Base-by-base conservation (phyloP, 352 stramenopile species). In the Globisporangium apiculatum region DNA sequence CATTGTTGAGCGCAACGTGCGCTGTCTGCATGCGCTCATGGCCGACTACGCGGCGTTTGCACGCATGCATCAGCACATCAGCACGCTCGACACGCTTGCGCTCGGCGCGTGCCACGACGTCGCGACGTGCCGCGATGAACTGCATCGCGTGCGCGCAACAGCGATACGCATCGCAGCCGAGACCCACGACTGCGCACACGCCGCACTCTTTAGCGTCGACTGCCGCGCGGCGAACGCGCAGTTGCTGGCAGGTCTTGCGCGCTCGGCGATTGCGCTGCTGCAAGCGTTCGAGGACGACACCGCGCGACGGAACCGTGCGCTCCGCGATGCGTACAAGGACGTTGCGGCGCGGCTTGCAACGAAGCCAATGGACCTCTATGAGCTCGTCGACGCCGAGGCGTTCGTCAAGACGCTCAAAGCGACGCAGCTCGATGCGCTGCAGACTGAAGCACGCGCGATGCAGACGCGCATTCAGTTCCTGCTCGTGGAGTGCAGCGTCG, bases 251-350 rank as follows among this genome's bases (percentile, higher is more conserved):
- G 71, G 67, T 0, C 68, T 86, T 4, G 64, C 56, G 0, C 58
- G 67, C 8, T 91, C 79, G 74, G 71, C 59, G 0, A 63, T 72
- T 9, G 52, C 48, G 5, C 61, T 89, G 3, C 62, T 90, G 0
- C 46, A 61, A 36, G 66, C 61, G 0, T 93, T 90, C 66, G 68
- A 84, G 15, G 68, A 84, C 8, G 45, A 67, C 40, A 89, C 79
- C 1, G 53, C 72, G 1, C 62, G 58, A 0, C 67, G 78, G 49
- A 89, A 87, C 38, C 53, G 66, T 0, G 73, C 83, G n/a, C 61
- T 90, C 37, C 69, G 79, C 0, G 72, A 87, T 7, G 67, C 85
- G 40, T 93, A 90, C 60, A 91, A 93, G 46, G 79, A 91, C 18
- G 77, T 90, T 10, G 81, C 79, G 7, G 74, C 67, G 37, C 62